phyloP scores from a whole-genome alignment of 179 eudicot species.

The Silene vulgaris region DNA sequence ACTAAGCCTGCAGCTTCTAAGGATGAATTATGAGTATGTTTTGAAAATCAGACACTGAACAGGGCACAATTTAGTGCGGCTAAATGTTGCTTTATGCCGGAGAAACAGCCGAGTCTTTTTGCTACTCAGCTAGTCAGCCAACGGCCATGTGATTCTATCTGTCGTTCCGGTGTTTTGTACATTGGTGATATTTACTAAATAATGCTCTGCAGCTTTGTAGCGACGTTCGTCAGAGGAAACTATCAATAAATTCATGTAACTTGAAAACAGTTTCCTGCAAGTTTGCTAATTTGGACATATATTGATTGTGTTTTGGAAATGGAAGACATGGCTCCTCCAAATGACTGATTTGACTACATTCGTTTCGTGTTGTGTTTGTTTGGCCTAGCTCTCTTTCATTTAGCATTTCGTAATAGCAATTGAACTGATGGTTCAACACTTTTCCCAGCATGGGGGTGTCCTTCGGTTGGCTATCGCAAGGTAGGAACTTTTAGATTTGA shows the following conservation, averaged over 20 bases:
- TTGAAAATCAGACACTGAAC: background rate
- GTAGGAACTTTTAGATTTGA: too few relatives aligned
- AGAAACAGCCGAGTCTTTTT: background rate
- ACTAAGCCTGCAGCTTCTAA: constrained; percentile 33
- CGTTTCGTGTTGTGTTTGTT: background rate
- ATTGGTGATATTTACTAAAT: background rate
- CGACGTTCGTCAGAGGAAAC: background rate
- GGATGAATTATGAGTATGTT: constrained; percentile 52
- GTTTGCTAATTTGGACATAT: background rate
- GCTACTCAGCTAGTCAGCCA: background rate
- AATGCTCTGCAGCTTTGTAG: background rate
- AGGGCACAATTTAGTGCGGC: background rate
- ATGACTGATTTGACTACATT: background rate
- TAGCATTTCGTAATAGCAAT: too few relatives aligned
- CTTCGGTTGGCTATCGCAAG: too few relatives aligned
- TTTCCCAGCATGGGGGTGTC: too few relatives aligned
- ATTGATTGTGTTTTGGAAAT: background rate
- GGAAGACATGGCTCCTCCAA: background rate
- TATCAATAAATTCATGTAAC: constrained; percentile 2
- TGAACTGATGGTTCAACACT: too few relatives aligned
- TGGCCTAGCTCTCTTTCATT: background rate
- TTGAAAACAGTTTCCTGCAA: background rate
- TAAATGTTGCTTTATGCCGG: background rate
- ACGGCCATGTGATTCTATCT: background rate
- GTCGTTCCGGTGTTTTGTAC: background rate